Base-by-base conservation (phyloP, 1,284 basidiomycete species). In the Ganoderma meredithae region DNA sequence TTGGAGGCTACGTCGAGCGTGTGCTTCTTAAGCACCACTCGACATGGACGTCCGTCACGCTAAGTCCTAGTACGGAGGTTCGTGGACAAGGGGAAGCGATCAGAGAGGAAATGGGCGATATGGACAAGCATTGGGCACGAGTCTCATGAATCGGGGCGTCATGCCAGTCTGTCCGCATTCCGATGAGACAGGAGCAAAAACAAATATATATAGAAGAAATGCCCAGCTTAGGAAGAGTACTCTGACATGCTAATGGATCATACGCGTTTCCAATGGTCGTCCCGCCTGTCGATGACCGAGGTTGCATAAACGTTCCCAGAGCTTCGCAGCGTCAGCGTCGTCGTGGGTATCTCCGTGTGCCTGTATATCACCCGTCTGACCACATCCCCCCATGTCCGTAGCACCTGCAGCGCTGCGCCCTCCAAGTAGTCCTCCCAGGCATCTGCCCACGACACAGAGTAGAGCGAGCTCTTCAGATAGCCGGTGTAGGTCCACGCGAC, bases 371-470 rank as follows among this genome's bases (percentile, higher is more conserved):
- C 52, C 52, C 27, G 25, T 10, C 15, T 7, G 8, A 53, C 52
- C 12, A 53, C 27, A 13, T 53, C 52, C 6, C 52, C 52, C 52
- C 52, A 53, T 6, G 52, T 53, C 1, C 52, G 25, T 25, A 53
- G 52, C 25, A 53, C 52, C 15, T 53, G 10, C 25, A 53, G 22
- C 25, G 52, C 52, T 8, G 52, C 52, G 3, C 15, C 27, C 25
- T 53, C 52, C 52, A 53, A 53, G 7, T 53, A 53, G 5, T 53
- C 27, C 12, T 53, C 52, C 52, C 52, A 53, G 13, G 52, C 52
- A 53, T 53, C 52, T 13, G 52, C 52, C 52, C 52, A 53, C 22
- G 22, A 3, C 25, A 53, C 52, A 12, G 52, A 53, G 52, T 27
- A 25, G 25, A 25, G 52, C 8, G 25, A 15, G 6, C 52, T 25